A percentile compares a stretch with the other conserved stretches of the same genome.
Evolutionary conservation across 2,329 filamentous ascomycete species (phyloP).

Genomic region (Sarocladium oryzae): DNA sequence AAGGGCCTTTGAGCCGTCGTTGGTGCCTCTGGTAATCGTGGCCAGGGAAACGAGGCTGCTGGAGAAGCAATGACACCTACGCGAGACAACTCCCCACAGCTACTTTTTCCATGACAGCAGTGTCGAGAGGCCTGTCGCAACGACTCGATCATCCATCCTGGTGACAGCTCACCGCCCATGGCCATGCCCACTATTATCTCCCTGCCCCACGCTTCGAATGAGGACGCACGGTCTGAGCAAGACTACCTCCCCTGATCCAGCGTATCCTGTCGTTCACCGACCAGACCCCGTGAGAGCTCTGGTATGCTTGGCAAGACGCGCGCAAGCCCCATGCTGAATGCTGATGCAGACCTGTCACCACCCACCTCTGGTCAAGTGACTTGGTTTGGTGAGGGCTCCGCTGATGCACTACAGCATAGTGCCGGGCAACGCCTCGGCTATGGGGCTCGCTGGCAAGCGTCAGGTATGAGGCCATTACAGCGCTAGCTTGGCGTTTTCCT

Average conservation of each 20-base stretch:
- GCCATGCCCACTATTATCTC: not conserved
- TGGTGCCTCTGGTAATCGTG: no score
- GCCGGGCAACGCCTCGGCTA: conserved; percentile 7
- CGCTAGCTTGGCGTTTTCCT: not conserved
- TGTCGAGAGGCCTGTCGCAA: not conserved
- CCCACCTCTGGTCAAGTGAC: not conserved
- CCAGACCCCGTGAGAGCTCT: not conserved
- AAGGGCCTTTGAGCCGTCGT: no score
- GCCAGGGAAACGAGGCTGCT: no score
- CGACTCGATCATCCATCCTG: not conserved
- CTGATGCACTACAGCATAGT: not conserved
- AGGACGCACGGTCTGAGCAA: not conserved
- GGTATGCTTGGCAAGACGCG: not conserved
- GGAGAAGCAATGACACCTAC: no score
- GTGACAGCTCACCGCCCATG: not conserved
- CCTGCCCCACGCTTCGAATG: not conserved
- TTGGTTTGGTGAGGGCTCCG: not conserved
- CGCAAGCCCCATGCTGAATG: not conserved
- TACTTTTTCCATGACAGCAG: not conserved
- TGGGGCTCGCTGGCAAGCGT: conserved; percentile 3
- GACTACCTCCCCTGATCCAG: not conserved
- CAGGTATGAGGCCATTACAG: not conserved
- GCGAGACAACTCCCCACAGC: not conserved
- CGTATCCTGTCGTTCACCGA: no score
- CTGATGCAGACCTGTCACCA: not conserved